Base-by-base conservation (phyloP, 805 yeast species). In the Wickerhamomyces pijperi region DNA sequence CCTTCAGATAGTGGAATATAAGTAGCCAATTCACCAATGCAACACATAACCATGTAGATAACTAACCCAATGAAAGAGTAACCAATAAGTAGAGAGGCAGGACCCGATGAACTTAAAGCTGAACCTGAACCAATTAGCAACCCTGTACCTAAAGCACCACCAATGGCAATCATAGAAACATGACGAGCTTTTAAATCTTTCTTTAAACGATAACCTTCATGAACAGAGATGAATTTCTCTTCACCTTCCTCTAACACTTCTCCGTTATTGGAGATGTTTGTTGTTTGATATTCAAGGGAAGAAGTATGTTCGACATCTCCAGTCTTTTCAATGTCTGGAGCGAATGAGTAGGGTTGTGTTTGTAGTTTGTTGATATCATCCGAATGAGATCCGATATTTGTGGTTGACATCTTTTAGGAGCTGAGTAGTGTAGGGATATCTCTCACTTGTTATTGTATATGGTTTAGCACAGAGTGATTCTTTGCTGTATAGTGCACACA, bases 21-120 rank as follows among this genome's bases (percentile, higher is more conserved):
- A n/a, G 87, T 80, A 37, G 87, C 86, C 88, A 82, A 78, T 58
- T 82, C 90, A 51, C 87, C 88, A 39, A 82, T 61, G 2, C 81
- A 70, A 54, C 80, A 86, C 19, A 83, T 75, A 36, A 82, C 82
- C 13, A 72, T 67, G 48, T 67, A 78, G 1, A 78, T 83, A 37
- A 82, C 56, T 3, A 78, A 58, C 32, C 83, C 84, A 67, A 80
- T 76, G 58, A 78, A 78, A 13, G 74, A 39, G 48, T 76, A 82
- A 1, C 84, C 70, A 35, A 82, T 75, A 19, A 82, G 60, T 3
- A 83, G 63, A 38, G 76, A 73, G 4, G 75, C 87, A 1, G 88
- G 88, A 21, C 90, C 90, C 13, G 83, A 73, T 18, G 61, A 50
- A 3, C 60, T 51, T 21, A 81, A 52, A 5, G 83, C 76, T 2